Percentiles rank a stretch among this genome's conserved stretches.
These are phyloP conservation scores for Daldinia childiae DNA, from an alignment of 495 filamentous ascomycete genomes.

Conservation along the genomic window DNA sequence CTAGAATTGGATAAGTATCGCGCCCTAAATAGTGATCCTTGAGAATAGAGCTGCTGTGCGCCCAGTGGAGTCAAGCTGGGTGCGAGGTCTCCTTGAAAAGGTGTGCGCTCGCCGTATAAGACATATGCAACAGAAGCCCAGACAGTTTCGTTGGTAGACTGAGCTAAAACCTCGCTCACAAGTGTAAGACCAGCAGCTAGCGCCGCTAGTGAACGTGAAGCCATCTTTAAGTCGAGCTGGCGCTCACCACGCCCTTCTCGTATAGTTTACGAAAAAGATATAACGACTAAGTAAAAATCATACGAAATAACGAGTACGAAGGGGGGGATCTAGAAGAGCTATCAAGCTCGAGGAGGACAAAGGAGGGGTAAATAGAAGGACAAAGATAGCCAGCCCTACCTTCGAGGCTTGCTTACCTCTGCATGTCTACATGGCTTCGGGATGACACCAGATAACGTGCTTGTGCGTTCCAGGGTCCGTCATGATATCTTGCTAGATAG, in stretches of 20 bases:
- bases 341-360: conserved; percentile 27
- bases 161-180: conserved; percentile 31
- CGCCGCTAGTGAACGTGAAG: conserved; percentile 26
- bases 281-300: neutral
- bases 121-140: conserved; percentile 57
- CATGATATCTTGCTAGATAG: conserved; percentile 30
- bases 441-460: conserved; percentile 42
- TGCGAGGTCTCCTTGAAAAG: conserved; percentile 25
- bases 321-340: conserved; percentile 10
- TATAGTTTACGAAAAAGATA: conserved; percentile 10
- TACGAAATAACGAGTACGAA: conserved; percentile 13
- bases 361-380: conserved; percentile 38
- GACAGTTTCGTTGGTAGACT: conserved; percentile 49
- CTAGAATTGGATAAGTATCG: conserved; percentile 49
- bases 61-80: conserved; percentile 53
- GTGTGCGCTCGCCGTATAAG: conserved; percentile 55
- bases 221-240: conserved; percentile 16
- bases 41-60: conserved; percentile 51
- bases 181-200: conserved; percentile 17
- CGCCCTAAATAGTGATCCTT: conserved; percentile 48
- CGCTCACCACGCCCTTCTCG: neutral
- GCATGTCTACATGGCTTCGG: conserved; percentile 19
- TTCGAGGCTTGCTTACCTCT: conserved; percentile 28
- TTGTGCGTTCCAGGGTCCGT: conserved; percentile 27
- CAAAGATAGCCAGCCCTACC: conserved; percentile 19